Base-by-base conservation (phyloP, 768 basidiomycete genomes). In the Pleurotus cornucopiae region DNA sequence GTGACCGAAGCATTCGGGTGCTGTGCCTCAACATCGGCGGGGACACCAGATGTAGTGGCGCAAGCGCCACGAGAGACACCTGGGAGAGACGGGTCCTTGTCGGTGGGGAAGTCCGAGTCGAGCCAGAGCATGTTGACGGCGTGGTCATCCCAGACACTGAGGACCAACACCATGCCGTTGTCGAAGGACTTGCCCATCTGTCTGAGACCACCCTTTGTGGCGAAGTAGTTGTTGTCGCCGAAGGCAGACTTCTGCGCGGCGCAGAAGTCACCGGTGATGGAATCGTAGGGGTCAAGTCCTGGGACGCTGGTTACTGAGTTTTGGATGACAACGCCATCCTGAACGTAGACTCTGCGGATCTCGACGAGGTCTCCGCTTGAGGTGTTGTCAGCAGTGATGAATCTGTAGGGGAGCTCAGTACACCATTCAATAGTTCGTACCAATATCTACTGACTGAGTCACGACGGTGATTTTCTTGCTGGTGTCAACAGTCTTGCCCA, bases 71-170 rank as follows among this genome's bases (percentile, higher is more conserved):
- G 81, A 44, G 73, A 67, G 55, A 78, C 69, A 67, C 80, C 81
- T 38, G 71, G 71, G 39, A 58, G 49, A 58, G 69, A 67, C 34
- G 76, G 62, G 65, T 65, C 66, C 9, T 59, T 60, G 55, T 61
- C 63, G 40, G 61, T 61, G 51, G 76, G 82, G 72, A 77, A 81
- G 72, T 68, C 70, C 63, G 69, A 68, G 72, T 82, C 80, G 66
- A 83, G 78, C 75, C 81, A 83, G 61, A 80, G 73, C 81, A 83
- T 82, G 68, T 74, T 69, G 57, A 68, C 80, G 30, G 69, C 70
- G 63, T 82, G 73, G 69, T 83, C 81, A 64, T 82, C 80, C 81
- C 81, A 81, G 59, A 82, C 57, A 46, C 68, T 71, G 63, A 82
- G 66, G 56, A 77, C 77, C 58, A 81, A 68, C 30, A 79, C 80